Base-by-base conservation (phyloP, 805 yeast genomes). In the Yarrowia osloensis region DNA sequence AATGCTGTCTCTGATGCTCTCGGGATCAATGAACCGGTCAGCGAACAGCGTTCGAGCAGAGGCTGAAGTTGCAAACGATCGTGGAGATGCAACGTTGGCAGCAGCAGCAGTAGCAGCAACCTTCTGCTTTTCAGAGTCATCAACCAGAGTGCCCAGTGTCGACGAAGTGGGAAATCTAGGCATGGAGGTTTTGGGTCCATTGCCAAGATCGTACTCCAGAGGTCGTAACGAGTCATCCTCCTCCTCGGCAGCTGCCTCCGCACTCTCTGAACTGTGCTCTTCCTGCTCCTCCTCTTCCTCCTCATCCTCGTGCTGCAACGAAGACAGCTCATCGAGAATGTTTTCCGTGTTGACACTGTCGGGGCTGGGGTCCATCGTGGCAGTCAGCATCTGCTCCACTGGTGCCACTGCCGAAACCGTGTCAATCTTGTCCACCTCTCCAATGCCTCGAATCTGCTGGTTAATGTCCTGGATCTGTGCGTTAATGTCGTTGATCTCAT, bases 101-200 rank as follows among this genome's bases (percentile, higher is more conserved):
- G 49, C 29, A 6, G 49, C 29, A 7, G 49, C 29, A 24, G 24
- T 37, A 12, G 35, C 15, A 8, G 31, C 33, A 13, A 3, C 22
- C 40, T 50, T 40, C n/a, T 40, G 15, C 21, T 42, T 17, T 3
- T 37, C 62, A 7, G 17, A 2, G n/a, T 28, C 59, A 11, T 49
- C 57, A 37, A 63, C 59, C 6, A 50, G 39, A 28, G 67, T 49
- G 3, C 67, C 67, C n/a, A 63, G 15, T n/a, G 67, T 63, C 2
- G 67, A 63, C 22, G 67, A 21, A 7, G 67, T 50, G n/a, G 59
- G 59, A 11, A 47, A 37, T 35, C 47, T 28, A 0, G 59, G 49
- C 47, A 63, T 49, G 21, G 28, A 35, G 9, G 31, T 2, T 17
- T 50, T 50, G 28, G 57, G 57, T 7, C 61, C 61, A 7, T 24